A percentile compares a stretch with the other conserved stretches of the same genome.
Conservation (phyloP, 2,329 filamentous ascomycete genomes). For the Cladosporium sp. region DNA sequence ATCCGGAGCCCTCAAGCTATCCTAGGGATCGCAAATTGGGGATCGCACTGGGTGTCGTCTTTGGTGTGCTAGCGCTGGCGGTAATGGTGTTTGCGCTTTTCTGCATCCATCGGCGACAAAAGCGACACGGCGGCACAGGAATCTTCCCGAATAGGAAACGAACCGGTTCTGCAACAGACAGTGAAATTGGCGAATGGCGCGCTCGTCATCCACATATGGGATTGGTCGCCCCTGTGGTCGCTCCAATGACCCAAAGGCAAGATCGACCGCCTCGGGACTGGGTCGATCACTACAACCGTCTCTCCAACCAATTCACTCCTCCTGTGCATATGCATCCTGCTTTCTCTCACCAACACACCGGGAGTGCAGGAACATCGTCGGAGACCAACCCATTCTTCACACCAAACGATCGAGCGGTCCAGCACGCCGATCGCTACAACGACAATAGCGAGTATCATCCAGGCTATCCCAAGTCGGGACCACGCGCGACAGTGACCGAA, state of each 20-base stretch:
- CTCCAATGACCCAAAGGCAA: background rate
- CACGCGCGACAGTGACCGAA: background rate
- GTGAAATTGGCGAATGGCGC: conserved; percentile 7
- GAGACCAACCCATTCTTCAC: conserved; percentile 11
- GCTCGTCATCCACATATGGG: conserved; percentile 12
- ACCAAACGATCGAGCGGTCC: background rate
- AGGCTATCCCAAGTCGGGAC: conserved; percentile 2
- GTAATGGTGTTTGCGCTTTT: conserved; percentile 16
- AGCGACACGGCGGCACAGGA: conserved; percentile 4
- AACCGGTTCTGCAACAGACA: conserved; percentile 6
- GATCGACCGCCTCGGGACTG: conserved; percentile 9
- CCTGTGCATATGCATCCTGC: conserved; percentile 12
- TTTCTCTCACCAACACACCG: background rate
- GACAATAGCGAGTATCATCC: conserved; percentile 5
- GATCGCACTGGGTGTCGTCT: conserved; percentile 19
- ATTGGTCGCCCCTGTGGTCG: background rate
- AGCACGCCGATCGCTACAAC: background rate
- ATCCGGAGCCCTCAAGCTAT: background rate
- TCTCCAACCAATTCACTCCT: conserved; percentile 8
- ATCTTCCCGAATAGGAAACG: conserved; percentile 4
- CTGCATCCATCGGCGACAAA: conserved; percentile 16
- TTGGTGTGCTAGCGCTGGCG: conserved; percentile 17
- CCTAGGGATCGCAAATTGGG: conserved; percentile 16
- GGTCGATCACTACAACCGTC: conserved; percentile 13
- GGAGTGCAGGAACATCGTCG: background rate